A percentile compares a stretch with the other conserved stretches of the same genome.
These are phyloP conservation scores for Leccinum holopus DNA, from an alignment of 1,284 basidiomycete genomes.

Conservation along the genomic window DNA sequence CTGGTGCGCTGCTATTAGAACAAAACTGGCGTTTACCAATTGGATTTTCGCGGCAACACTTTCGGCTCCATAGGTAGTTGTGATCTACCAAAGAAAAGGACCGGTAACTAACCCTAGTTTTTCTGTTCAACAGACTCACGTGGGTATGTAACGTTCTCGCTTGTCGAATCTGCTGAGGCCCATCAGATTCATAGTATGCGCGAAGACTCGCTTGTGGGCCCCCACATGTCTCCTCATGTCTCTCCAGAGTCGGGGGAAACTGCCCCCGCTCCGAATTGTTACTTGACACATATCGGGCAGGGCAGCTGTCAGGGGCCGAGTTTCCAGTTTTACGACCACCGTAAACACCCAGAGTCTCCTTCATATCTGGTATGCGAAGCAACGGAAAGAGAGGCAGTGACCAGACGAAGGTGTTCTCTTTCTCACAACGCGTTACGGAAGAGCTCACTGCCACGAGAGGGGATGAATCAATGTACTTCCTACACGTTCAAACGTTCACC, in stretches of 20 bases:
- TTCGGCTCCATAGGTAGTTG: background rate
- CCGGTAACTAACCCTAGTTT: background rate
- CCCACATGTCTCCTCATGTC: background rate
- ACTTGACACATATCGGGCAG: background rate
- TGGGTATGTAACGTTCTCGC: constrained; percentile 3
- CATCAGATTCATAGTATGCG: background rate
- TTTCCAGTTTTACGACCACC: background rate
- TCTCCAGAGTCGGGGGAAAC: background rate
- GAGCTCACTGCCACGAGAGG: background rate
- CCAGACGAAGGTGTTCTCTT: constrained; percentile 2
- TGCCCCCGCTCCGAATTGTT: background rate
- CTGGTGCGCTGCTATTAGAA: background rate
- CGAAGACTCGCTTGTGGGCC: background rate
- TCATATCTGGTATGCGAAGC: background rate
- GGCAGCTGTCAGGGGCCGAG: background rate
- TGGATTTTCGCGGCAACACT: background rate
- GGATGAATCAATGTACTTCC: background rate
- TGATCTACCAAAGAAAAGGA: background rate
- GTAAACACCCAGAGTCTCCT: background rate
- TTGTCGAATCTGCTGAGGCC: background rate
- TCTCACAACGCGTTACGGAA: constrained; percentile 6
- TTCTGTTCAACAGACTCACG: background rate
- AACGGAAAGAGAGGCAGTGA: background rate
- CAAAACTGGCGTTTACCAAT: background rate
- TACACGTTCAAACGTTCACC: constrained; percentile 1